phyloP scores from a whole-genome alignment of 371 early-diverging fungal genomes.

The Syncephalastrum racemosum region DNA sequence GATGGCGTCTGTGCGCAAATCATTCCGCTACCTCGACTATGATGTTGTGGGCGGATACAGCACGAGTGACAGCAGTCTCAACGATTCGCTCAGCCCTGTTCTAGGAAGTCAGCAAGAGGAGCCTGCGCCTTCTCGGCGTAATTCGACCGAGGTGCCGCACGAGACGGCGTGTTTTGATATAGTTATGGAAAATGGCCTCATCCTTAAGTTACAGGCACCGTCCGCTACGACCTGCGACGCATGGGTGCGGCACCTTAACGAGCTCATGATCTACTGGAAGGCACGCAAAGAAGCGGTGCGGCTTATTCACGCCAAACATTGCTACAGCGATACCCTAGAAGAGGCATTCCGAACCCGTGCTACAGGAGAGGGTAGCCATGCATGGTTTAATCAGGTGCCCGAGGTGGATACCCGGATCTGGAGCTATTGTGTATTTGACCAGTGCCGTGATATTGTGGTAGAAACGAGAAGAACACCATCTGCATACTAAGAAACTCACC shows the following conservation, averaged over 20 bases:
- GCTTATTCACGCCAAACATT: slow-evolving; percentile 30
- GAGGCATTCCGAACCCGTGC: slow-evolving; percentile 26
- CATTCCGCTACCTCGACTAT: slow-evolving; percentile 13
- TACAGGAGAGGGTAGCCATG: slow-evolving; percentile 23
- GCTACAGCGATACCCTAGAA: slow-evolving; percentile 9
- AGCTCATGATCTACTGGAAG: slow-evolving; percentile 53
- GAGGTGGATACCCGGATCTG: slow-evolving; percentile 52
- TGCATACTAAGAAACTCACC: not conserved
- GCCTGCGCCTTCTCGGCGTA: no score
- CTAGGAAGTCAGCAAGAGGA: no score
- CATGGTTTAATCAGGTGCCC: slow-evolving; percentile 5
- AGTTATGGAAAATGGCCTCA: slow-evolving; percentile 41
- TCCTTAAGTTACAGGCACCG: slow-evolving; percentile 38
- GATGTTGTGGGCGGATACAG: no score
- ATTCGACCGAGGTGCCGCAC: no score
- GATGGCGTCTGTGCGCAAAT: slow-evolving; percentile 32
- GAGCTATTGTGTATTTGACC: slow-evolving; percentile 52
- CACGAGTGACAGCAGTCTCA: no score
- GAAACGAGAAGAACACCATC: not conserved
- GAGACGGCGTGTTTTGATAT: slow-evolving; percentile 32
- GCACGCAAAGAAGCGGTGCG: slow-evolving; percentile 47
- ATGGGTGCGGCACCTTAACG: slow-evolving; percentile 52
- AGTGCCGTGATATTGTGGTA: slow-evolving; percentile 45
- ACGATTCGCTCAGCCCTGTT: no score
- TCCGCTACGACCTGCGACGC: slow-evolving; percentile 47